Percentiles rank a stretch among this genome's conserved stretches.
Conservation (phyloP, 192 early-diverging fungal species). For the Backusella tarrabulga region DNA sequence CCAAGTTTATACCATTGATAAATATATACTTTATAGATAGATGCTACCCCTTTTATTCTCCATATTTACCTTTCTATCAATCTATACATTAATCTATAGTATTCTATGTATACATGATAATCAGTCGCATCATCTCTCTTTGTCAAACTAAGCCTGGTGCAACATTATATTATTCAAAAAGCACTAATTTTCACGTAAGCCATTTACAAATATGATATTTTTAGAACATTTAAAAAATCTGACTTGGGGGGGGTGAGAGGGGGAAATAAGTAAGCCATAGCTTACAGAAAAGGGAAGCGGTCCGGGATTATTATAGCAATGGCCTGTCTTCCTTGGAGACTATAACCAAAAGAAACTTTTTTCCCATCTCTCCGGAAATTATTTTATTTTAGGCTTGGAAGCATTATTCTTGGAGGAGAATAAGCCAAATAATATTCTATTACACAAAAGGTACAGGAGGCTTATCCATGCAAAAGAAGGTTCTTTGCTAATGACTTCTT, state of each 20-base stretch:
- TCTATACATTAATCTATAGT: no score
- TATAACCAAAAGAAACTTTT: not conserved
- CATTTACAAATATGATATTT: not conserved
- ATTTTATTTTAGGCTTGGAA: not conserved
- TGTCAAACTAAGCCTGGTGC: not conserved
- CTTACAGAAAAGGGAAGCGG: not conserved
- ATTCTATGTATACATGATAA: not conserved
- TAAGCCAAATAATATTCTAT: not conserved
- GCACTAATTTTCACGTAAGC: not conserved
- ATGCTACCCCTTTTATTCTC: not conserved
- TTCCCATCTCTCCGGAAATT: not conserved
- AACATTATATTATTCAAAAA: not conserved
- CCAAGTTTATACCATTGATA: not conserved
- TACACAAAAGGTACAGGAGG: not conserved
- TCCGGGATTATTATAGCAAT: not conserved
- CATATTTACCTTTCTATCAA: not conserved
- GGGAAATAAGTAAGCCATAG: not conserved
- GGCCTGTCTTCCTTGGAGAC: not conserved
- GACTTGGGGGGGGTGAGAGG: not conserved
- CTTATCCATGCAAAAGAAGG: not conserved
- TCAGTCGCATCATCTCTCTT: not conserved
- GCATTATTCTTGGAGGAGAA: not conserved
- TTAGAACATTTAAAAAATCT: not conserved
- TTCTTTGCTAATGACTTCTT: not conserved
- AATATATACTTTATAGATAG: not conserved